Conservation (phyloP, 208 protist genomes). For the Polymyxa betae region DNA sequence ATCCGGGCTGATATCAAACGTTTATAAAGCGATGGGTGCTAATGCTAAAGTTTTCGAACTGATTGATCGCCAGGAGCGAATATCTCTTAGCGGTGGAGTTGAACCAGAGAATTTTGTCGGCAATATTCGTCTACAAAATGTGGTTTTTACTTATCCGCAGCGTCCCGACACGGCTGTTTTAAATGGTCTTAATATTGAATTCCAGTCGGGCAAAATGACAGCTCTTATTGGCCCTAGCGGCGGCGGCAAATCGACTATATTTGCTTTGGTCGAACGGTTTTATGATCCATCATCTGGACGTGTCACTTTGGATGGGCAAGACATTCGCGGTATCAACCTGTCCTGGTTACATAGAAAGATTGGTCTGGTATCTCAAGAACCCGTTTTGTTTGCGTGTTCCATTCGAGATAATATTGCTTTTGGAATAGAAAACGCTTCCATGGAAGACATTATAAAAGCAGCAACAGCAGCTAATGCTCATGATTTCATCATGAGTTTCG, state of each 20-base stretch:
- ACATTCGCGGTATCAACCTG: slow-evolving; percentile 69
- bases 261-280: slow-evolving; percentile 75
- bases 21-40: neutral
- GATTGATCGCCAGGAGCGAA: slow-evolving; percentile 49
- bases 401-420: slow-evolving; percentile 72
- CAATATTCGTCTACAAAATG: slow-evolving; percentile 70
- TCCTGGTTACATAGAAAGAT: slow-evolving; percentile 67
- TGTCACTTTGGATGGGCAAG: slow-evolving; percentile 73
- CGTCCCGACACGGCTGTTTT: slow-evolving; percentile 66
- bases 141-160: slow-evolving; percentile 71
- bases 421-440: slow-evolving; percentile 58
- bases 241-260: slow-evolving; percentile 78
- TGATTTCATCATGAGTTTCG: slow-evolving; percentile 68
- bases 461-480: slow-evolving; percentile 71
- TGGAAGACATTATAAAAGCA: slow-evolving; percentile 63
- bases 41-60: neutral
- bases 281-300: slow-evolving; percentile 72
- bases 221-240: slow-evolving; percentile 77
- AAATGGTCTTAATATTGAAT: slow-evolving; percentile 59
- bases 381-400: slow-evolving; percentile 67
- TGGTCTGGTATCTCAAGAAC: slow-evolving; percentile 69
- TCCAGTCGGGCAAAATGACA: slow-evolving; percentile 66
- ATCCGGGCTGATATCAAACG: neutral
- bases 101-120: slow-evolving; percentile 59
- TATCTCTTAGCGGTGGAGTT: slow-evolving; percentile 29